Evolutionary conservation across 2,329 filamentous ascomycete species (phyloP), one percentile per base, ranked within the genome.

Genomic region (Talaromyces funiculosus): DNA sequence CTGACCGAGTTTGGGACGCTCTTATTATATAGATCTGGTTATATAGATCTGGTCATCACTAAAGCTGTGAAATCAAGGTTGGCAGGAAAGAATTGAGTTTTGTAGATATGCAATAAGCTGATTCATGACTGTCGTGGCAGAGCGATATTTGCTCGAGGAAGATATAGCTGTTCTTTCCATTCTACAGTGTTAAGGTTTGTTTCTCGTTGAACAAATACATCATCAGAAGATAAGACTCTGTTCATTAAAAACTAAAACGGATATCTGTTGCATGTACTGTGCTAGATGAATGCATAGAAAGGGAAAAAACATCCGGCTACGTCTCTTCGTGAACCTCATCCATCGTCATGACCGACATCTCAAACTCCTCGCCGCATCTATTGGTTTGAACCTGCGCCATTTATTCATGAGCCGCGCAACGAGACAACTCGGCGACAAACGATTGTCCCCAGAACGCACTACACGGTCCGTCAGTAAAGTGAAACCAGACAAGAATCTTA

Each of bases 371-470:
- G 9, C 12, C 20, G 33, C 33, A 35, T 33, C 33, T 40, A 40
- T 26, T 20, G 33, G 26, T 18, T 18, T 4, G 7, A 24, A 7
- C 20, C 4, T 38, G 20, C 7, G 5, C 10, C 14, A 12, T 4
- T 49, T 53, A 62, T 20, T 59, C 60, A 29, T 55, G 49, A 14
- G 56, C 53, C 14, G 24, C 76, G 79, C 67, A 84, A 81, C 62
- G 80, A 75, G n/a, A 78, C 81, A 97, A 82, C 75, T 97, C 93
- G 12, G 85, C 84, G 55, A 97, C 92, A 72, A 97, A 97, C 66
- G 89, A 92, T 73, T 92, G 86, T 26, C 93, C 93, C 93, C 93
- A 97, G 88, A 94, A 97, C 9, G 92, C 90, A 73, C 90, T 86
- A 35, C 59, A 35, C 20, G 1, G 75, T n/a, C 35, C 24, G 35